Evolutionary conservation across 805 yeast genomes (phyloP).

Genomic region (Ascoidea asiatica): DNA sequence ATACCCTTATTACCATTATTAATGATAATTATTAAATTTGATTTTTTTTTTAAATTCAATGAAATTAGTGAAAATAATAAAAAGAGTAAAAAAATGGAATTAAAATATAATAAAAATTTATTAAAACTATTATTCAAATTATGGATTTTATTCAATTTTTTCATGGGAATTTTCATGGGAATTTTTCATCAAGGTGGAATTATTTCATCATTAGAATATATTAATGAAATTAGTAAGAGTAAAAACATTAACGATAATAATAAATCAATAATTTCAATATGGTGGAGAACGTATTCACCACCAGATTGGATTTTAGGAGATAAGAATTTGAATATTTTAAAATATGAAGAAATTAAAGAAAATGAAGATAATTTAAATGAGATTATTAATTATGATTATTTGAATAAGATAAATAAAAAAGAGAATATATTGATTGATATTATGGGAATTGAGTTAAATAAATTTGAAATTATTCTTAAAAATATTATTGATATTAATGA

Average conservation of each 20-base stretch:
- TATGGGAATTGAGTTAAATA: conserved; percentile 27
- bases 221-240: conserved; percentile 17
- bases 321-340: conserved; percentile 12
- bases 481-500: neutral
- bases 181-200: conserved; percentile 85
- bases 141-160: conserved; percentile 56
- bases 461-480: conserved; percentile 10
- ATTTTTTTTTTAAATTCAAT: too few species aligned
- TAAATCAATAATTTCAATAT: conserved; percentile 28
- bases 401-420: conserved; percentile 1
- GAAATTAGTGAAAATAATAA: conserved; percentile 5
- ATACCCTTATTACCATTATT: conserved; percentile 65
- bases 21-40: conserved; percentile 12
- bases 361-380: conserved; percentile 14
- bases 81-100: neutral
- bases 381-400: conserved; percentile 9
- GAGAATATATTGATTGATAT: conserved; percentile 25
- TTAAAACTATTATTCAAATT: conserved; percentile 13
- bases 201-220: conserved; percentile 41
- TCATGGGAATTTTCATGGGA: conserved; percentile 59
- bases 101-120: conserved; percentile 3
- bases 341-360: conserved; percentile 9
- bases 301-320: conserved; percentile 67
- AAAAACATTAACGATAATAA: conserved; percentile 17
- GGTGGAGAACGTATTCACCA: conserved; percentile 95